Conservation (phyloP, 345 rosid genomes). For the Brassica rapa region DNA sequence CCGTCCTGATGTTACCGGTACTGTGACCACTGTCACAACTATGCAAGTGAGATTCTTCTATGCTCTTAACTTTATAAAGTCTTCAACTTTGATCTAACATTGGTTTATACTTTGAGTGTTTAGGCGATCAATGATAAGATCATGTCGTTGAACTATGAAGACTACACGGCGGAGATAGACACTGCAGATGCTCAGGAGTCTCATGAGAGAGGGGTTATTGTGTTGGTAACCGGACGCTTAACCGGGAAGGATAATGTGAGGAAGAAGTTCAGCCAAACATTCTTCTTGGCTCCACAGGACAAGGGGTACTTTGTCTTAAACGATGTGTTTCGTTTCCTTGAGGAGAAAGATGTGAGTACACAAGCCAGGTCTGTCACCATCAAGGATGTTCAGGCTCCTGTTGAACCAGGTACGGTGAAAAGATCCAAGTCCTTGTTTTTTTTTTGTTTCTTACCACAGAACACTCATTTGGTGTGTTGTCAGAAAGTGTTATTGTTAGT, state of each 20-base stretch:
- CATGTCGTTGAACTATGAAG: slow-evolving; percentile 53
- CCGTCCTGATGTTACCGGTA: slow-evolving; percentile 60
- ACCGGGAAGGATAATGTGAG: slow-evolving; percentile 71
- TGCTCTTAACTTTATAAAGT: neutral
- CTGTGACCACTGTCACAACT: slow-evolving; percentile 59
- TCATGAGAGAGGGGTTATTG: slow-evolving; percentile 65
- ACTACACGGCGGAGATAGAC: slow-evolving; percentile 79
- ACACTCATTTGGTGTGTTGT: neutral
- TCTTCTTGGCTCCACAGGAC: slow-evolving; percentile 93
- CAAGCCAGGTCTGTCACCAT: slow-evolving; percentile 21
- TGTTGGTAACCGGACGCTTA: slow-evolving; percentile 81
- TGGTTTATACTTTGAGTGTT: neutral
- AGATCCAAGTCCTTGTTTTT: neutral
- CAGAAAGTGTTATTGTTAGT: slow-evolving; percentile 31
- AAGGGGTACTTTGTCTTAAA: slow-evolving; percentile 85
- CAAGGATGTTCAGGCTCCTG: slow-evolving; percentile 41
- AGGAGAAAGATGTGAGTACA: slow-evolving; percentile 49
- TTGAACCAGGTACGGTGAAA: slow-evolving; percentile 51
- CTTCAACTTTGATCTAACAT: neutral
- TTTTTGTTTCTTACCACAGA: no score
- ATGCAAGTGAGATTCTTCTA: slow-evolving; percentile 57
- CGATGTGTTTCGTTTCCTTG: slow-evolving; percentile 80
- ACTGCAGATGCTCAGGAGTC: slow-evolving; percentile 91
- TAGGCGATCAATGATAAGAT: slow-evolving; percentile 53
- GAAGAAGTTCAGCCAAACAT: slow-evolving; percentile 80